Evolutionary conservation across 495 filamentous ascomycete genomes (phyloP), one percentile per base, ranked within the genome.

Genomic region (Trichoderma parareesei): DNA sequence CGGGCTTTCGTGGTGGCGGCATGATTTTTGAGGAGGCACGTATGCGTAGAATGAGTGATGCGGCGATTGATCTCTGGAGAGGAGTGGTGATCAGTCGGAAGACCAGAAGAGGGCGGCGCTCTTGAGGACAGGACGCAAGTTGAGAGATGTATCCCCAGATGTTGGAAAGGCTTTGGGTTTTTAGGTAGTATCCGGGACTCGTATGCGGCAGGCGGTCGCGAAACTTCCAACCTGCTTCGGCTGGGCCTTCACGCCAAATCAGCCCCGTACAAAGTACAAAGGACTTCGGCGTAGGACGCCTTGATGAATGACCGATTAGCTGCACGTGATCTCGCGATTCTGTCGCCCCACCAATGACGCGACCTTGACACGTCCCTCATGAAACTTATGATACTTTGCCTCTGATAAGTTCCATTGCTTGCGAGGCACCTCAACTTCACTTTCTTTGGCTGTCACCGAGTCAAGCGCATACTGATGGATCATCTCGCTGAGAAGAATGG

Each of bases 401-500:
- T 55, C 10, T 6, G 10, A 44, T 44, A 10, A 11, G 3, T 16
- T 44, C 16, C 16, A 44, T 16, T 18, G 5, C 5, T n/a, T 1
- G n/a, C 2, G 44, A 48, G 44, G 6, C 44, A 48, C 5, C 5
- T 16, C 44, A n/a, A 18, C 9, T 9, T n/a, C 2, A 9, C 46
- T 18, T 20, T 10, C 11, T 33, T 10, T 27, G 10, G 20, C 8
- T 13, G 5, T 35, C 2, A 8, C 20, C 9, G 33, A 35, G 9
- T 33, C 53, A 9, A 57, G 18, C 11, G 27, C 53, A 57, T 13
- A 14, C 27, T 14, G 8, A 48, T 63, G 61, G 42, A 18, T 46
- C 8, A 8, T n/a, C 11, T n/a, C 7, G 27, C n/a, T 35, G 40
- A 33, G 27, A 35, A 43, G 4, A 14, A 81, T 79, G 88, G 88